Conservation (phyloP, 768 basidiomycete species). For the Glaciozyma antarctica region DNA sequence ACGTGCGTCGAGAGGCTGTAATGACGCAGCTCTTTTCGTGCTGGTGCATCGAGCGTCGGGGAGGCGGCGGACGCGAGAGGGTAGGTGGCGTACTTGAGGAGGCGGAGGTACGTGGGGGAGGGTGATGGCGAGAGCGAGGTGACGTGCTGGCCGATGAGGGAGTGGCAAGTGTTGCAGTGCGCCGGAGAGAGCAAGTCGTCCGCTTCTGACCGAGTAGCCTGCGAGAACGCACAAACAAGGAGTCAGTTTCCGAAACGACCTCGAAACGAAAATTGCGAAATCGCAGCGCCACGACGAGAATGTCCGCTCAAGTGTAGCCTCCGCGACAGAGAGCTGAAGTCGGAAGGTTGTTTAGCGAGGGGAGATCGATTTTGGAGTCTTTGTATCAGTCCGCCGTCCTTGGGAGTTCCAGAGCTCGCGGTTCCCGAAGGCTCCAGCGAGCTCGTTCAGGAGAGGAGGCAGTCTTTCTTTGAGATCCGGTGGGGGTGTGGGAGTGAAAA, state of each 20-base stretch:
- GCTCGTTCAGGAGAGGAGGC: slow-evolving; percentile 48
- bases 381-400: slow-evolving; percentile 75
- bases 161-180: slow-evolving; percentile 8
- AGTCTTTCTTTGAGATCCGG: slow-evolving; percentile 88
- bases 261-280: slow-evolving; percentile 17
- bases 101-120: slow-evolving; percentile 54
- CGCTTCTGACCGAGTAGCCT: slow-evolving; percentile 7
- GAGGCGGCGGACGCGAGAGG: slow-evolving; percentile 7
- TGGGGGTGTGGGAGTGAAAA: slow-evolving; percentile 1
- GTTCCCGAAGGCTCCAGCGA: slow-evolving; percentile 44
- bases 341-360: slow-evolving; percentile 75
- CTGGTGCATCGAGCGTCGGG: not conserved
- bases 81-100: slow-evolving; percentile 29
- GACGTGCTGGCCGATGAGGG: slow-evolving; percentile 57
- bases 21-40: slow-evolving; percentile 28
- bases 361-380: slow-evolving; percentile 63
- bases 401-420: slow-evolving; percentile 11
- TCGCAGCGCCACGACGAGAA: slow-evolving; percentile 18
- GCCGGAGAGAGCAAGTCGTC: slow-evolving; percentile 27
- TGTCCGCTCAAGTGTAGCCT: slow-evolving; percentile 90
- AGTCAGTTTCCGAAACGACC: slow-evolving; percentile 20
- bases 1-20: slow-evolving; percentile 48
- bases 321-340: slow-evolving; percentile 58
- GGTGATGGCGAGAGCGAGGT: slow-evolving; percentile 63
- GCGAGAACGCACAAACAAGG: slow-evolving; percentile 1